A percentile compares a stretch with the other conserved stretches of the same genome.
These are phyloP conservation scores for Grifola frondosa DNA, from an alignment of 1,284 basidiomycete species.

Conservation along the genomic window DNA sequence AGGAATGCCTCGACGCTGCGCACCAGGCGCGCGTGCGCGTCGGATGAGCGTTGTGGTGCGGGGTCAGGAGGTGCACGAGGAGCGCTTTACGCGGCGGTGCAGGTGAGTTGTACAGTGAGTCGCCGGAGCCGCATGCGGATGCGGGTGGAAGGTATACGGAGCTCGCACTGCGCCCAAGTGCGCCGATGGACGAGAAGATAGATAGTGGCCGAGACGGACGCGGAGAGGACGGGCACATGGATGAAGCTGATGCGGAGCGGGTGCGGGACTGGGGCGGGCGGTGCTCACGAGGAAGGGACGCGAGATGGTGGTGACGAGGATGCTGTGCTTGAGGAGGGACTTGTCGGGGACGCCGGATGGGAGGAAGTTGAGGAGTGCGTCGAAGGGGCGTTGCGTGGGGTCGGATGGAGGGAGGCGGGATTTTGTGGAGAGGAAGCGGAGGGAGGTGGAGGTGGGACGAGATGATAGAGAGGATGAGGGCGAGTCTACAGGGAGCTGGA, in stretches of 20 bases:
- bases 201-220: slow-evolving; percentile 12
- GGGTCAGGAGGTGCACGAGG: slow-evolving; percentile 32
- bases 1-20: slow-evolving; percentile 39
- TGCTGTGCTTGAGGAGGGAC: slow-evolving; percentile 40
- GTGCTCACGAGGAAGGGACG: slow-evolving; percentile 38
- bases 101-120: slow-evolving; percentile 20
- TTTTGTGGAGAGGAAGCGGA: slow-evolving; percentile 12
- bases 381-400: slow-evolving; percentile 39
- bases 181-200: slow-evolving; percentile 17
- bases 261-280: slow-evolving; percentile 8
- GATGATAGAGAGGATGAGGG: slow-evolving; percentile 10
- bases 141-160: slow-evolving; percentile 25
- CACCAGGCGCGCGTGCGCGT: slow-evolving; percentile 30
- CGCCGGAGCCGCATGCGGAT: slow-evolving; percentile 15
- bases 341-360: slow-evolving; percentile 35
- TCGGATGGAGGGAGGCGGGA: slow-evolving; percentile 26
- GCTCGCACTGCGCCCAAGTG: slow-evolving; percentile 19
- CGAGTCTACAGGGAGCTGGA: slow-evolving; percentile 13
- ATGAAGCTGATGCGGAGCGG: slow-evolving; percentile 13
- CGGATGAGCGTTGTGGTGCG: slow-evolving; percentile 16
- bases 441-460: slow-evolving; percentile 10
- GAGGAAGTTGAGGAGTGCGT: slow-evolving; percentile 41
- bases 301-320: slow-evolving; percentile 43
- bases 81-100: slow-evolving; percentile 24
- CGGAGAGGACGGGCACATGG: slow-evolving; percentile 1